These are phyloP conservation scores for Gilbertella persicaria DNA, from an alignment of 371 early-diverging fungal genomes.

Conservation along the genomic window DNA sequence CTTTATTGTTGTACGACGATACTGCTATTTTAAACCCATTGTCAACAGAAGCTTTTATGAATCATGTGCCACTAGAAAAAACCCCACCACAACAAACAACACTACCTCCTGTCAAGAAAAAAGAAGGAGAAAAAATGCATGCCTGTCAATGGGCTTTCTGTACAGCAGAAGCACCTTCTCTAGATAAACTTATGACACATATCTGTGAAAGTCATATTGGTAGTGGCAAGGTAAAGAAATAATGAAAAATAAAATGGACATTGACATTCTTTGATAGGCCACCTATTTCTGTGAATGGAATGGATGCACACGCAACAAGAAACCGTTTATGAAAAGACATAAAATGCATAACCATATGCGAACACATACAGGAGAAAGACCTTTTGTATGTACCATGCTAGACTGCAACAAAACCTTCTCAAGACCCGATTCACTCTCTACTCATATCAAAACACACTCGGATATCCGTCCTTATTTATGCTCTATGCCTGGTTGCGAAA, in stretches of 20 bases:
- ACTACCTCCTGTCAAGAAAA: not conserved
- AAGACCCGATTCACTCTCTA: conserved; percentile 85
- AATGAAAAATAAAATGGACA: too few relatives aligned
- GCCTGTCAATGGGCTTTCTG: conserved; percentile 68
- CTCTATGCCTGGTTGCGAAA: conserved; percentile 56
- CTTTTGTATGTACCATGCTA: conserved; percentile 50
- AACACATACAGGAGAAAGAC: conserved; percentile 84
- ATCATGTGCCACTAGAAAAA: conserved; percentile 2
- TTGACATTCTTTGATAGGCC: too few relatives aligned
- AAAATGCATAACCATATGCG: conserved; percentile 88
- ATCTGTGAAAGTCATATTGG: conserved; percentile 29
- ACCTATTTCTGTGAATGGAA: conserved; percentile 83
- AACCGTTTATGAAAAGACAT: conserved; percentile 88
- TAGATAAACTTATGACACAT: conserved; percentile 47
- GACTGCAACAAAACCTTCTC: conserved; percentile 85
- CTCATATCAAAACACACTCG: conserved; percentile 87
- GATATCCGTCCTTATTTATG: conserved; percentile 74
- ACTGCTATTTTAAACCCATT: too few relatives aligned
- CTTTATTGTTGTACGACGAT: too few relatives aligned
- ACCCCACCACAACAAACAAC: conserved; percentile 1
- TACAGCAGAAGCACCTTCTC: conserved; percentile 45
- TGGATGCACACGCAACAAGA: conserved; percentile 71
- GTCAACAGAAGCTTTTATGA: conserved; percentile 1
- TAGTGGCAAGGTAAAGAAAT: conserved; percentile 32
- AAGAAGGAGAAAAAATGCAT: conserved; percentile 20